phyloP scores from a whole-genome alignment of 768 basidiomycete genomes.

The Boletales sp. region DNA sequence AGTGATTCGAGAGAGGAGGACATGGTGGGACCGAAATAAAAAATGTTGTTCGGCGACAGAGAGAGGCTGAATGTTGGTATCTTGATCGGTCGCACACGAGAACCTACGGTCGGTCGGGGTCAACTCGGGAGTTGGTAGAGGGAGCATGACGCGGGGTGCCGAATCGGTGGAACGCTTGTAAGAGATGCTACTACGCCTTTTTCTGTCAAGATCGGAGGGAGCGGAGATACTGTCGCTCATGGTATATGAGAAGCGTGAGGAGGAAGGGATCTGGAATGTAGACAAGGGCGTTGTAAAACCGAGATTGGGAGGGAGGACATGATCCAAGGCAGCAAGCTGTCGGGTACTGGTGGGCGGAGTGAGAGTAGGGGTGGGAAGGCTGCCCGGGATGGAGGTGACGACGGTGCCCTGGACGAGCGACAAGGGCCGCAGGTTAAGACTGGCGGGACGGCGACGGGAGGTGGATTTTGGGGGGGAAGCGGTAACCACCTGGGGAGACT shows the following conservation, averaged over 20 bases:
- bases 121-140: constrained; percentile 70
- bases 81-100: constrained; percentile 28
- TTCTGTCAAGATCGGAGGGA: constrained; percentile 28
- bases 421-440: constrained; percentile 64
- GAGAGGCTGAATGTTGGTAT: constrained; percentile 42
- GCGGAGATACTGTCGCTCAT: constrained; percentile 22
- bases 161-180: constrained; percentile 54
- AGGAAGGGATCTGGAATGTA: constrained; percentile 16
- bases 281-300: too few relatives aligned
- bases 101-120: constrained; percentile 58
- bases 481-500: too few relatives aligned
- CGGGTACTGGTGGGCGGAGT: constrained; percentile 45
- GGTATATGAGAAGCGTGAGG: constrained; percentile 26
- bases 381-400: constrained; percentile 30
- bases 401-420: constrained; percentile 60
- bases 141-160: constrained; percentile 35
- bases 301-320: too few relatives aligned
- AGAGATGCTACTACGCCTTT: constrained; percentile 67
- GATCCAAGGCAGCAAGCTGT: too few relatives aligned
- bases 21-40: constrained; percentile 79
- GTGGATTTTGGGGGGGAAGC: constrained; percentile 35
- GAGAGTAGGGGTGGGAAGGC: constrained; percentile 51
- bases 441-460: constrained; percentile 66
- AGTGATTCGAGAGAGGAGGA: constrained; percentile 76
- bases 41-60: constrained; percentile 79